A percentile compares a stretch with the other conserved stretches of the same genome.
Evolutionary conservation across 345 rosid species (phyloP).

Genomic region (Hevea brasiliensis): DNA sequence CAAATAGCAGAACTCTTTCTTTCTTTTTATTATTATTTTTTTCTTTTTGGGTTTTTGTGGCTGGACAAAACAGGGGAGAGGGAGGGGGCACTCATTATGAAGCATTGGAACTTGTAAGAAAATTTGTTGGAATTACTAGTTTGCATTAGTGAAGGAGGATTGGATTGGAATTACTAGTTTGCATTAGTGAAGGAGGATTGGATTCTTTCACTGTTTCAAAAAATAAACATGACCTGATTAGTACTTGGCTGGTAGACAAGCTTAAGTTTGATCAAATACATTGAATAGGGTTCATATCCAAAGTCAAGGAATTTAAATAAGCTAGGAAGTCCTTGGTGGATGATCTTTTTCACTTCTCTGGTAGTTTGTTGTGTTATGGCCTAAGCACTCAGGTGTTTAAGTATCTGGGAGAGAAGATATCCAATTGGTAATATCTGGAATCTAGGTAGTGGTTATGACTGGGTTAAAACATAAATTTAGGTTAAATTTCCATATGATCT

Average conservation of each 20-base stretch:
- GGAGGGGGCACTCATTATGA: too few relatives aligned
- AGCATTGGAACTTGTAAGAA: background rate
- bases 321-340: background rate
- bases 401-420: background rate
- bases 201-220: background rate
- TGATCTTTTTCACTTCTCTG: background rate
- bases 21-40: too few relatives aligned
- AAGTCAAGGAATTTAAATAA: background rate
- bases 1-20: background rate
- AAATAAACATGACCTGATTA: background rate
- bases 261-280: background rate
- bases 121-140: too few relatives aligned
- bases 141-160: too few relatives aligned
- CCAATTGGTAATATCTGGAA: background rate
- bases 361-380: too few relatives aligned
- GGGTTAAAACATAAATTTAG: background rate
- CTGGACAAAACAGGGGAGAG: too few relatives aligned
- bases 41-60: too few relatives aligned
- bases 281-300: background rate
- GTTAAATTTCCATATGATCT: constrained; percentile 6
- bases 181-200: background rate
- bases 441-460: background rate
- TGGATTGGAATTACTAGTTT: constrained; percentile 2
- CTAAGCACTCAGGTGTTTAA: too few relatives aligned
- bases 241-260: background rate